Percentiles rank a stretch among this genome's conserved stretches.
These are phyloP conservation scores for Furcasterigmium furcatum DNA, from an alignment of 2,329 filamentous ascomycete species.

Conservation along the genomic window DNA sequence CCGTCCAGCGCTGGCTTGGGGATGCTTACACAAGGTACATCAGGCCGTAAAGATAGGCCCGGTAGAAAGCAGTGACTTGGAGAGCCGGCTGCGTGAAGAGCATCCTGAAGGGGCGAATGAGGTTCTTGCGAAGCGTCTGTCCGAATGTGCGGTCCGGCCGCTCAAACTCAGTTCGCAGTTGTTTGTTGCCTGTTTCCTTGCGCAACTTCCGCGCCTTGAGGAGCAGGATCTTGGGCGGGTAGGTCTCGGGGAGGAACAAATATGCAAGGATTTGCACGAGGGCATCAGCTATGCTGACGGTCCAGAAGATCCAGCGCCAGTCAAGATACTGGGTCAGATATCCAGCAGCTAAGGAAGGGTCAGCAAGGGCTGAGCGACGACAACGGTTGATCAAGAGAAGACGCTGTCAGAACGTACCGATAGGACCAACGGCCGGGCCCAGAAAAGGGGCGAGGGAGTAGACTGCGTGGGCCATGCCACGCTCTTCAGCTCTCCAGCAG, in stretches of 20 bases:
- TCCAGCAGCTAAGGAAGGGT: constrained; percentile 24
- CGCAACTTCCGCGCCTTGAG: constrained; percentile 21
- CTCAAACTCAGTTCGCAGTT: constrained; percentile 24
- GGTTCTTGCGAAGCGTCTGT: constrained; percentile 19
- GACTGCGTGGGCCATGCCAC: constrained; percentile 24
- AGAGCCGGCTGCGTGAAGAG: constrained; percentile 47
- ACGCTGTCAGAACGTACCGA: constrained; percentile 25
- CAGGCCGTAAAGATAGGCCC: constrained; percentile 49
- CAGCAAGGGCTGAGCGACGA: too few relatives aligned
- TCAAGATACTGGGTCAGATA: constrained; percentile 30
- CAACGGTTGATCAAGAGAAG: too few relatives aligned
- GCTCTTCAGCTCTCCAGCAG: constrained; percentile 39
- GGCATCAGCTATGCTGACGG: constrained; percentile 32
- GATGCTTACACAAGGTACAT: constrained; percentile 46
- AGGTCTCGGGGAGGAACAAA: constrained; percentile 34
- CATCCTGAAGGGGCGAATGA: constrained; percentile 45
- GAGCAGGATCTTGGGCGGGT: constrained; percentile 26
- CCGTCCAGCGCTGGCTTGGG: too few relatives aligned
- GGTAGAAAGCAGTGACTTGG: constrained; percentile 43
- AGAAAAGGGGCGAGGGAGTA: constrained; percentile 38
- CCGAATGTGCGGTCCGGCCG: constrained; percentile 17
- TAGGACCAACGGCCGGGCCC: constrained; percentile 37
- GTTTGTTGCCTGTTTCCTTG: constrained; percentile 21
- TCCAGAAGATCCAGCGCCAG: constrained; percentile 45
- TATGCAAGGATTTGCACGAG: constrained; percentile 28